These are phyloP conservation scores for Pseudopithomyces maydicus DNA, from an alignment of 2,329 filamentous ascomycete species.

Conservation along the genomic window DNA sequence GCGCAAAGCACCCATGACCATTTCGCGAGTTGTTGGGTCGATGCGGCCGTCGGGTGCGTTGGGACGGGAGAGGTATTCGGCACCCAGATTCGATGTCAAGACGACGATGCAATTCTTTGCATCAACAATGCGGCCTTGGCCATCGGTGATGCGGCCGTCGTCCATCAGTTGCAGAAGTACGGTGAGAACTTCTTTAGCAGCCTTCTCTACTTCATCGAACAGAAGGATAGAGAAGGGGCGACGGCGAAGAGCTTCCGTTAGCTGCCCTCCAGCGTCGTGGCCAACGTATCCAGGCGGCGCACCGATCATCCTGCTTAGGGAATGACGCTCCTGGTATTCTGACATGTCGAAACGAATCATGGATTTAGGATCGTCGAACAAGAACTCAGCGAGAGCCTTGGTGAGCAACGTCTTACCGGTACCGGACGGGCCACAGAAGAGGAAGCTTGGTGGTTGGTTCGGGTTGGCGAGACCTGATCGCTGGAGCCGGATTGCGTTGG, in stretches of 20 bases:
- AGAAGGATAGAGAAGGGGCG: conserved; percentile 97
- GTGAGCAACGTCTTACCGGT: conserved; percentile 97
- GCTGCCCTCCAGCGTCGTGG: conserved; percentile 92
- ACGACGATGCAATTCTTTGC: conserved; percentile 98
- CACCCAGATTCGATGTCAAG: conserved; percentile 97
- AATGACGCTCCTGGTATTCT: conserved; percentile 97
- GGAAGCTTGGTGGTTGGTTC: conserved; percentile 95
- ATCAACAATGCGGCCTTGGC: conserved; percentile 92
- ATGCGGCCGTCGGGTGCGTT: conserved; percentile 81
- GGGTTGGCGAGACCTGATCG: conserved; percentile 93
- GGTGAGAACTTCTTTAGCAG: conserved; percentile 94
- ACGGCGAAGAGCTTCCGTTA: conserved; percentile 91
- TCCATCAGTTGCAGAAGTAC: conserved; percentile 99
- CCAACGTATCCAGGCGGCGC: conserved; percentile 96
- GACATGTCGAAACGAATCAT: conserved; percentile 99
- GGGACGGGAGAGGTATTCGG: conserved; percentile 86
- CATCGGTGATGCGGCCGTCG: conserved; percentile 96
- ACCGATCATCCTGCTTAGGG: conserved; percentile 95
- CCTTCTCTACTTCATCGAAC: conserved; percentile 98
- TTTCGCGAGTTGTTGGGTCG: conserved; percentile 80
- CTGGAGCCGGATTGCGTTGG: conserved; percentile 94
- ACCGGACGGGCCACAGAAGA: conserved; percentile 98
- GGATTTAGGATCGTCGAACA: conserved; percentile 94
- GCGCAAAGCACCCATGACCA: conserved; percentile 88
- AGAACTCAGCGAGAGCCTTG: conserved; percentile 94